phyloP scores from a whole-genome alignment of 1,284 basidiomycete species.

The Irpex sp. region DNA sequence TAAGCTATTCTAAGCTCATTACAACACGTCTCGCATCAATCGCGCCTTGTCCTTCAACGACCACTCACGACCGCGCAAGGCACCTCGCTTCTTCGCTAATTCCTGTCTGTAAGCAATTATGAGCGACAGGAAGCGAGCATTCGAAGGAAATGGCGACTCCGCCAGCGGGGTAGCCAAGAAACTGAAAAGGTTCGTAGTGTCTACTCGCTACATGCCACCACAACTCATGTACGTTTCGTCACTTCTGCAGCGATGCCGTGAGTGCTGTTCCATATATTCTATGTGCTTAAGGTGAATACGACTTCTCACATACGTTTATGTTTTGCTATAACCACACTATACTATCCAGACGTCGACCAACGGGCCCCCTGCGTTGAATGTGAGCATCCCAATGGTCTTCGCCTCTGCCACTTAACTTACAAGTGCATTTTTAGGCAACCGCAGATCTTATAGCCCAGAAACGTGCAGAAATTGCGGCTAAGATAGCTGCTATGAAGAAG shows the following conservation, averaged over 20 bases:
- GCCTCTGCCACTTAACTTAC: not conserved
- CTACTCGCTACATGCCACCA: not conserved
- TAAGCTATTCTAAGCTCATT: not conserved
- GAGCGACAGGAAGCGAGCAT: slow-evolving; percentile 35
- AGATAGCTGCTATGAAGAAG: slow-evolving; percentile 75
- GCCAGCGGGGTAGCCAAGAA: slow-evolving; percentile 49
- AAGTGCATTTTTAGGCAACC: slow-evolving; percentile 35
- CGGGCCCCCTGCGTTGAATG: slow-evolving; percentile 38
- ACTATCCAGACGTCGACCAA: slow-evolving; percentile 50
- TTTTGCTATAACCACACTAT: slow-evolving; percentile 64
- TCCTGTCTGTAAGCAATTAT: slow-evolving; percentile 15
- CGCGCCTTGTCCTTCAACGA: slow-evolving; percentile 9
- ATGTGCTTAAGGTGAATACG: slow-evolving; percentile 68
- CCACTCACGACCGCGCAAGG: not conserved
- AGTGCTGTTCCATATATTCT: slow-evolving; percentile 38
- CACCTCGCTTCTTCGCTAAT: not conserved
- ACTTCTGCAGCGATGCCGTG: slow-evolving; percentile 56
- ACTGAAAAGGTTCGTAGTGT: slow-evolving; percentile 55
- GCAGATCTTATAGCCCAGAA: slow-evolving; percentile 74
- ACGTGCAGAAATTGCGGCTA: slow-evolving; percentile 81
- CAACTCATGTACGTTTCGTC: slow-evolving; percentile 8
- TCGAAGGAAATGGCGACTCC: slow-evolving; percentile 43
- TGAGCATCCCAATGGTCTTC: slow-evolving; percentile 27
- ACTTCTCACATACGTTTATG: slow-evolving; percentile 35
- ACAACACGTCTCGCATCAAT: not conserved